Conservation (phyloP, 176 grass and related monocot genomes). For the Guadua angustifolia region DNA sequence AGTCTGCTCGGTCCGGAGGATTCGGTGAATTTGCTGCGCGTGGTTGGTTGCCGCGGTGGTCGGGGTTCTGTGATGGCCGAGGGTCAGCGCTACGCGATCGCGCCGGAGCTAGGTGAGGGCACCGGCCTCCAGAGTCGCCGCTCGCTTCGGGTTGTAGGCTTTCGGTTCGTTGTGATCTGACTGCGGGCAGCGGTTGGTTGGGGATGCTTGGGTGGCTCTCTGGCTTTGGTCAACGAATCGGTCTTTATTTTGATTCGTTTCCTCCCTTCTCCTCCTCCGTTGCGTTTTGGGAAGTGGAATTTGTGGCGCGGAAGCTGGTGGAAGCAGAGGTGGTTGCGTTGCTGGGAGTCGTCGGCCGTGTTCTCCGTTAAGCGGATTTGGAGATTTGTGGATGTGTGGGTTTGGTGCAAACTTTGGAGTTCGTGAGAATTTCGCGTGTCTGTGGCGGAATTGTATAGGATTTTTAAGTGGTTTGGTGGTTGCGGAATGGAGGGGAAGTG, state of each 20-base stretch:
- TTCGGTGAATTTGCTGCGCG: not conserved
- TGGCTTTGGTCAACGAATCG: conserved; percentile 42
- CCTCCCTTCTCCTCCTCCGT: not conserved
- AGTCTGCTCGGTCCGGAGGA: not conserved
- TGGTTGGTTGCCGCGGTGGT: not conserved
- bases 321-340: not conserved
- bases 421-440: not conserved
- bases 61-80: conserved; percentile 59
- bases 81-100: conserved; percentile 66
- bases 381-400: not conserved
- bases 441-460: not conserved
- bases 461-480: not conserved
- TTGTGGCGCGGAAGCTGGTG: not conserved
- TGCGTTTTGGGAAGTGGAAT: conserved; percentile 5
- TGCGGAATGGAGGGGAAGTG: not conserved
- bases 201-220: not conserved
- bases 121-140: not conserved
- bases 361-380: not conserved
- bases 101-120: conserved; percentile 72
- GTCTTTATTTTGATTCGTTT: conserved; percentile 44
- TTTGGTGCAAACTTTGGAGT: not conserved
- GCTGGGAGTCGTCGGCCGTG: not conserved
- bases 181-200: not conserved
- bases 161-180: conserved; percentile 2
- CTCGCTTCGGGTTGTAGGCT: not conserved